phyloP scores from a whole-genome alignment of 768 basidiomycete genomes.

The Saitozyma podzolica region DNA sequence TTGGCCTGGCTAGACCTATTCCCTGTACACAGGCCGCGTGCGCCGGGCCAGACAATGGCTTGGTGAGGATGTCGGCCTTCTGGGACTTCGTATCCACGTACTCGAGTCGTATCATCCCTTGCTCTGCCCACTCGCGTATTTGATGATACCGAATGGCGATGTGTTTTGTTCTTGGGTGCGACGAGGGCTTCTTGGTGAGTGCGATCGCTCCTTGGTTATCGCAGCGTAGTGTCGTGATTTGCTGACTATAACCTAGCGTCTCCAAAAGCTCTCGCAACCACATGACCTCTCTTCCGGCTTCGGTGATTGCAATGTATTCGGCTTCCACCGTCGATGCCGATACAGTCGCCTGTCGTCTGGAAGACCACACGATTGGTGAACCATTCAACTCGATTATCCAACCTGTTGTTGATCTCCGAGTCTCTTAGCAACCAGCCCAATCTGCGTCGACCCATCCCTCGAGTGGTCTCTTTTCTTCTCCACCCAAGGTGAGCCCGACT shows the following conservation, averaged over 20 bases:
- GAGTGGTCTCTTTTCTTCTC: not conserved
- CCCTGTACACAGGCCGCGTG: not conserved
- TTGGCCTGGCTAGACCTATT: no score
- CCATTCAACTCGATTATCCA: slow-evolving; percentile 51
- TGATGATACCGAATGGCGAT: slow-evolving; percentile 55
- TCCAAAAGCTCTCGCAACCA: slow-evolving; percentile 50
- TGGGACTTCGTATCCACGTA: slow-evolving; percentile 48
- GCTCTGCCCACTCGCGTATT: slow-evolving; percentile 42
- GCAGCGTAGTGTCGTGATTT: slow-evolving; percentile 19
- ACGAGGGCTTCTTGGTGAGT: slow-evolving; percentile 49
- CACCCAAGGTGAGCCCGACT: slow-evolving; percentile 49
- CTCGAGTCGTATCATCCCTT: not conserved
- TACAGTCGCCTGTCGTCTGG: slow-evolving; percentile 54
- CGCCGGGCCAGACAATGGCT: slow-evolving; percentile 6
- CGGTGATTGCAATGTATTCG: slow-evolving; percentile 55
- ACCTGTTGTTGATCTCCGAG: slow-evolving; percentile 51
- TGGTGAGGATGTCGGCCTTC: slow-evolving; percentile 56
- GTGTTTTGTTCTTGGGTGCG: slow-evolving; percentile 55
- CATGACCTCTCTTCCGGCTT: slow-evolving; percentile 52
- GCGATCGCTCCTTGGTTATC: slow-evolving; percentile 56
- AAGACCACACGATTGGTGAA: slow-evolving; percentile 55
- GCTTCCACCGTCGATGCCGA: slow-evolving; percentile 56
- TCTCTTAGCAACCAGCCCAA: slow-evolving; percentile 40
- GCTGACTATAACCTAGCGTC: slow-evolving; percentile 10
- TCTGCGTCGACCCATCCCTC: slow-evolving; percentile 45